Conservation (phyloP, 2,329 filamentous ascomycete genomes). For the Tolypocladium cylindrosporum region DNA sequence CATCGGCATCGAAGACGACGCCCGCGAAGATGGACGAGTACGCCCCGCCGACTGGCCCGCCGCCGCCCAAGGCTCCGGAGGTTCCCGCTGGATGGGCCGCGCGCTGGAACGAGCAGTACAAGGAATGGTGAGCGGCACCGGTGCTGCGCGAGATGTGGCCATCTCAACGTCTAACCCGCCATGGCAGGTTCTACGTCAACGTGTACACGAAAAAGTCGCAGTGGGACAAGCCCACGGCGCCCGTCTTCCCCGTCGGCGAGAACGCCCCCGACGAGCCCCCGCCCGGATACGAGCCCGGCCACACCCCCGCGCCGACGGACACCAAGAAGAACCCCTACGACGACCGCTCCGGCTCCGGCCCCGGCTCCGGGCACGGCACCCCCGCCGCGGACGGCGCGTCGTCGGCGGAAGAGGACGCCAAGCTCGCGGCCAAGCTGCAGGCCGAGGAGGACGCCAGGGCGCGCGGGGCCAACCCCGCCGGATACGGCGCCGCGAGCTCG, state of each 20-base stretch:
- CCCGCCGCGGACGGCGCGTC: conserved; percentile 21
- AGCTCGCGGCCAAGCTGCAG: conserved; percentile 66
- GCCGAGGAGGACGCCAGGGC: conserved; percentile 68
- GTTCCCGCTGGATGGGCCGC: conserved; percentile 63
- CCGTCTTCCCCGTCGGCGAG: conserved; percentile 43
- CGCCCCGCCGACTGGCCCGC: conserved; percentile 41
- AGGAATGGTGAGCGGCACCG: conserved; percentile 52
- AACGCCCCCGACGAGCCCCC: conserved; percentile 49
- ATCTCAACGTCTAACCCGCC: not conserved
- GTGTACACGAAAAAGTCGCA: conserved; percentile 78
- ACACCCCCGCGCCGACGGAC: conserved; percentile 30
- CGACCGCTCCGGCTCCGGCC: conserved; percentile 19
- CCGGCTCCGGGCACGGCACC: conserved; percentile 7
- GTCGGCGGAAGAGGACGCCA: conserved; percentile 55
- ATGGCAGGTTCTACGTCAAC: conserved; percentile 77
- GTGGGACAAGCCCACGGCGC: conserved; percentile 75
- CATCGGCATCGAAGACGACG: not conserved
- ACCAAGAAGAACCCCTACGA: conserved; percentile 66
- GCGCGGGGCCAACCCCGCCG: conserved; percentile 16
- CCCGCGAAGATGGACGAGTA: conserved; percentile 39
- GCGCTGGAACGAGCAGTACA: conserved; percentile 80
- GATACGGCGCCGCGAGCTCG: conserved; percentile 17
- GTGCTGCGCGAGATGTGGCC: not conserved
- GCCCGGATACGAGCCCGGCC: conserved; percentile 50
- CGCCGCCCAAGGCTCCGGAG: conserved; percentile 54